A percentile compares a stretch with the other conserved stretches of the same genome.
These are phyloP conservation scores for Lachnellula willkommii DNA, from an alignment of 2,329 filamentous ascomycete genomes.

Conservation along the genomic window DNA sequence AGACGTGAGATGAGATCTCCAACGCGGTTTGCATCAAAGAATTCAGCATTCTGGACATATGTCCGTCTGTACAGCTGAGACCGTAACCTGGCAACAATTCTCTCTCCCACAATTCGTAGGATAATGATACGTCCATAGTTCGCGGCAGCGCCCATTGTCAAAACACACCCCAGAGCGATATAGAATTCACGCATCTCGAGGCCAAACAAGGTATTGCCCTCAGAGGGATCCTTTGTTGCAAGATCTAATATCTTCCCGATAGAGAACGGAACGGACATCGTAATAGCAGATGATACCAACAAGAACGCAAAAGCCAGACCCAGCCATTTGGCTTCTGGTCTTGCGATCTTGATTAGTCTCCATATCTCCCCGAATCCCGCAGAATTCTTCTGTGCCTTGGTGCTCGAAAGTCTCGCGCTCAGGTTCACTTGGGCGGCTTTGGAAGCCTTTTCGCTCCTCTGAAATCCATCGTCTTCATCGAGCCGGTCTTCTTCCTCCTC, in stretches of 20 bases:
- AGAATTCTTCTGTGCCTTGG: conserved; percentile 48
- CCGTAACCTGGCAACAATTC: conserved; percentile 84
- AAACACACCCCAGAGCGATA: conserved; percentile 65
- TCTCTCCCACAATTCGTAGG: conserved; percentile 87
- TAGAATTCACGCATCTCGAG: conserved; percentile 86
- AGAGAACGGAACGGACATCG: conserved; percentile 94
- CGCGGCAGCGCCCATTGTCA: conserved; percentile 77
- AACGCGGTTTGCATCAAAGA: conserved; percentile 96
- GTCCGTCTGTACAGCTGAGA: conserved; percentile 88
- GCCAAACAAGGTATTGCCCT: conserved; percentile 71
- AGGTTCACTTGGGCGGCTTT: conserved; percentile 87
- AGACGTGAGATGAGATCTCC: conserved; percentile 94
- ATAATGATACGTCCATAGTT: conserved; percentile 95
- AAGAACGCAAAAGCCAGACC: conserved; percentile 76
- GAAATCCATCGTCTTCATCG: conserved; percentile 56
- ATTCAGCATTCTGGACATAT: conserved; percentile 95
- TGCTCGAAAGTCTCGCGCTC: conserved; percentile 79
- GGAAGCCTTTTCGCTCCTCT: conserved; percentile 74
- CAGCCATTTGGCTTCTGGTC: conserved; percentile 75
- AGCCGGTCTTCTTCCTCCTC: conserved; percentile 39
- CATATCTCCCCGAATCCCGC: conserved; percentile 72
- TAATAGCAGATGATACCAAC: conserved; percentile 83
- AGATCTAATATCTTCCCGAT: conserved; percentile 94
- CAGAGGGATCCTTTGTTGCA: conserved; percentile 66
- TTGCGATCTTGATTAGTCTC: conserved; percentile 83